phyloP scores from a whole-genome alignment of 2,329 filamentous ascomycete species.

The Hymenoscyphus occultus region DNA sequence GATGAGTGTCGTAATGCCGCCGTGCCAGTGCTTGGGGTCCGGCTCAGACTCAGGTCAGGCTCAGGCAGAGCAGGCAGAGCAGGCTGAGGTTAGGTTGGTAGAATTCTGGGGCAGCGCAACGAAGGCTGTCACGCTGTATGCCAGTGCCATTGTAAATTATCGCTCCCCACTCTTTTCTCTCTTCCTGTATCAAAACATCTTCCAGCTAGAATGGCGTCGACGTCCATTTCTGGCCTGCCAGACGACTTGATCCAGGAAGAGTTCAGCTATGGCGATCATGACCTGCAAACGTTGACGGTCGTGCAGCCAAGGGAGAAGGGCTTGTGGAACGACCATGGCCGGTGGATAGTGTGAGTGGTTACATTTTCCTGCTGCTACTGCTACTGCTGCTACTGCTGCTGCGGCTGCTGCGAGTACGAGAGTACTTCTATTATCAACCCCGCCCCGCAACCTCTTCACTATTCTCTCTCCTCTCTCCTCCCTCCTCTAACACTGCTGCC shows the following conservation, averaged over 20 bases:
- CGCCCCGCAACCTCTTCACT: neutral
- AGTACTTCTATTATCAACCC: neutral
- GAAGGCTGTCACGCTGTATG: too few species aligned
- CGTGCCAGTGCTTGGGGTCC: neutral
- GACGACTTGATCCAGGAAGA: neutral
- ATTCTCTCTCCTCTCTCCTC: neutral
- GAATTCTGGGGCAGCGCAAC: neutral
- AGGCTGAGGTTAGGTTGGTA: neutral
- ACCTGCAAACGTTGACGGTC: slow-evolving; percentile 3
- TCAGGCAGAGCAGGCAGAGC: too few species aligned
- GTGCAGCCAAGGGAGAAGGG: neutral
- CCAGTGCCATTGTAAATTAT: too few species aligned
- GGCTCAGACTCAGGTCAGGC: too few species aligned
- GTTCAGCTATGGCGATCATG: slow-evolving; percentile 5
- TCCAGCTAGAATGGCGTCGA: neutral
- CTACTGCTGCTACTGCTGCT: too few species aligned
- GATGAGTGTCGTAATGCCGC: neutral
- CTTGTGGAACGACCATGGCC: neutral
- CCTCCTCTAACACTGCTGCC: neutral
- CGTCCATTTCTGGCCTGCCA: neutral
- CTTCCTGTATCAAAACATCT: neutral
- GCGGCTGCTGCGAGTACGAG: too few species aligned
- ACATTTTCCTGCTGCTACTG: too few species aligned
- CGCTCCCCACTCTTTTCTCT: neutral
- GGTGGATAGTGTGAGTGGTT: slow-evolving; percentile 5